A percentile compares a stretch with the other conserved stretches of the same genome.
phyloP scores from a whole-genome alignment of 2,329 filamentous ascomycete species.

The Colletotrichum camelliae region DNA sequence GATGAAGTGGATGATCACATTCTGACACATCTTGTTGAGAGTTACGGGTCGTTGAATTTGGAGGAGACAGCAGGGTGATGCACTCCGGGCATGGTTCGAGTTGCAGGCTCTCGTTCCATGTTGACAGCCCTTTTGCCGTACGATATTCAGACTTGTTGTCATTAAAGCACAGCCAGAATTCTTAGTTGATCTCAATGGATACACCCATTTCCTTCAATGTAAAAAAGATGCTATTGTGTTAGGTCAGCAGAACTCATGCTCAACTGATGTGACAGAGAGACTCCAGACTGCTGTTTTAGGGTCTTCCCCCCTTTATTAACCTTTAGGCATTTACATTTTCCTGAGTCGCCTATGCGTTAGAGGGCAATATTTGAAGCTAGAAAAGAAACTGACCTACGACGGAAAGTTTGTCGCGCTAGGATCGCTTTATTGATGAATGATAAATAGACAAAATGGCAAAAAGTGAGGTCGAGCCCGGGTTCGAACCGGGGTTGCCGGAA shows the following conservation, averaged over 20 bases:
- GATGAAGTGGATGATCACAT: slow-evolving; percentile 29
- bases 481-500: slow-evolving; percentile 23
- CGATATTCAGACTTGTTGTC: too few relatives aligned
- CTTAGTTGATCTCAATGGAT: too few relatives aligned
- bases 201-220: too few relatives aligned
- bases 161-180: too few relatives aligned
- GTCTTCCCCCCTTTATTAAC: too few relatives aligned
- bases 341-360: neutral
- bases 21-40: slow-evolving; percentile 28
- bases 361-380: neutral
- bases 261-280: too few relatives aligned
- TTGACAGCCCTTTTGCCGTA: too few relatives aligned
- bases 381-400: fast-evolving
- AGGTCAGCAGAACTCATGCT: fast-evolving
- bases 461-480: slow-evolving; percentile 20
- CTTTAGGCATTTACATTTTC: too few relatives aligned
- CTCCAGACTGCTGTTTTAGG: too few relatives aligned
- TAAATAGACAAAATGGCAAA: neutral
- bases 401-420: neutral
- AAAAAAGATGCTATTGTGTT: too few relatives aligned
- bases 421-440: fast-evolving
- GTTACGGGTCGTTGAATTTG: neutral
- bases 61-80: neutral
- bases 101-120: neutral
- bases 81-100: neutral